Conservation (phyloP, 2,329 filamentous ascomycete genomes). For the Teratosphaeria nubilosa region DNA sequence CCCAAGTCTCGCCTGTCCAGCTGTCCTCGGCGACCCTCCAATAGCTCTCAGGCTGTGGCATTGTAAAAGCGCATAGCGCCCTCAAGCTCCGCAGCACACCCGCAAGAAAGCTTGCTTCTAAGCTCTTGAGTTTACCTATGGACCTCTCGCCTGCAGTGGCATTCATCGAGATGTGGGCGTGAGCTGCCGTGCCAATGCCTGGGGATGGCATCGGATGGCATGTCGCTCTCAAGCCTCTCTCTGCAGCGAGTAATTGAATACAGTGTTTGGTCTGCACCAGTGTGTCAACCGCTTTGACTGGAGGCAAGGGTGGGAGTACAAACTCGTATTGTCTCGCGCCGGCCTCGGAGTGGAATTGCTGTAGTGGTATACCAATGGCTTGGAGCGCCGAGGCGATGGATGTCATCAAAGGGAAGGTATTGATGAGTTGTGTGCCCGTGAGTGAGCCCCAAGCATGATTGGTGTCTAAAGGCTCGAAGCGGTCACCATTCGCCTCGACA, state of each 20-base stretch:
- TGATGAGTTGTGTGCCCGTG: constrained; percentile 50
- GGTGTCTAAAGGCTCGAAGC: constrained; percentile 40
- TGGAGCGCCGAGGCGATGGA: constrained; percentile 55
- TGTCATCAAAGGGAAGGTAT: constrained; percentile 49
- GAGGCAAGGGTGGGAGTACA: constrained; percentile 52
- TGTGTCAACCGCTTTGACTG: constrained; percentile 59
- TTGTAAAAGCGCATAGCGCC: constrained; percentile 58
- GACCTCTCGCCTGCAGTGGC: constrained; percentile 18
- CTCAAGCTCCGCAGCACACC: constrained; percentile 58
- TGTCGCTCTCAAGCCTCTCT: constrained; percentile 56
- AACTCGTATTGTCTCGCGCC: constrained; percentile 70
- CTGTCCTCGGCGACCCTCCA: constrained; percentile 55
- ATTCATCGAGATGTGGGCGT: constrained; percentile 60
- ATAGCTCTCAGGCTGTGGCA: constrained; percentile 58
- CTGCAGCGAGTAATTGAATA: constrained; percentile 53
- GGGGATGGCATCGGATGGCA: constrained; percentile 62
- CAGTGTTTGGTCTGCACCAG: constrained; percentile 62
- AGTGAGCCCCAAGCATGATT: constrained; percentile 64
- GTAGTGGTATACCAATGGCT: constrained; percentile 53
- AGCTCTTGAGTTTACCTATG: constrained; percentile 18
- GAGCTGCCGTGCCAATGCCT: constrained; percentile 54
- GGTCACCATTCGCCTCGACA: neutral
- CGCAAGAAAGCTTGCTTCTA: constrained; percentile 56
- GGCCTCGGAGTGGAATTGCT: constrained; percentile 66
- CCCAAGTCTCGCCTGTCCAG: constrained; percentile 71